Evolutionary conservation across 2,329 filamentous ascomycete species (phyloP).

Genomic region (Aspergillus alliaceus): DNA sequence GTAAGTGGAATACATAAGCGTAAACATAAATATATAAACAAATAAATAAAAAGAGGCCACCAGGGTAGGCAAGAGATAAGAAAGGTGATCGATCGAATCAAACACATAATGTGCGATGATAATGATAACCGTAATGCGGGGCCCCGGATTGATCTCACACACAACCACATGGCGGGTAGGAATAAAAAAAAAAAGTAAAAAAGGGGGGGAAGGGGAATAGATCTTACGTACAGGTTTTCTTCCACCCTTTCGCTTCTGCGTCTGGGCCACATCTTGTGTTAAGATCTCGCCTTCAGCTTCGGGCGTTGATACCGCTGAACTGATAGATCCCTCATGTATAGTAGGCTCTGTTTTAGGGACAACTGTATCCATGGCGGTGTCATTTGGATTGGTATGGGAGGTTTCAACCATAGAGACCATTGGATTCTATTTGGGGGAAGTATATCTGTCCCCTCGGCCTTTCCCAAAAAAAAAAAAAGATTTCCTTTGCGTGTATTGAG

Average conservation of each 20-base stretch:
- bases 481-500: slow-evolving; percentile 13
- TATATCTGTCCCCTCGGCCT: not conserved
- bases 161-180: not conserved
- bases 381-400: slow-evolving; percentile 41
- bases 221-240: slow-evolving; percentile 80
- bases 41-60: not conserved
- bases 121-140: slow-evolving; percentile 28
- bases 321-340: slow-evolving; percentile 42
- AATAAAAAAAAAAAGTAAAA: slow-evolving; percentile 8
- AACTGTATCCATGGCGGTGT: slow-evolving; percentile 40
- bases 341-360: slow-evolving; percentile 44
- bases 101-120: slow-evolving; percentile 15
- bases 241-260: slow-evolving; percentile 92
- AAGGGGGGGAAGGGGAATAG: slow-evolving; percentile 8
- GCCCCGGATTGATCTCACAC: slow-evolving; percentile 25
- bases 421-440: slow-evolving; percentile 14
- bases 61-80: slow-evolving; percentile 8
- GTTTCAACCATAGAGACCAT: slow-evolving; percentile 49
- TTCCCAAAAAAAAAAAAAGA: not conserved
- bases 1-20: not conserved
- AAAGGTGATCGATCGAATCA: slow-evolving; percentile 1
- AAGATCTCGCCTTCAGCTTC: slow-evolving; percentile 44
- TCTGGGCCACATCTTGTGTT: slow-evolving; percentile 45
- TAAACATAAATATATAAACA: slow-evolving; percentile 8
- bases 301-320: slow-evolving; percentile 47